A percentile compares a stretch with the other conserved stretches of the same genome.
Evolutionary conservation across 2,329 filamentous ascomycete genomes (phyloP).

Genomic region (Sporothrix schenckii): DNA sequence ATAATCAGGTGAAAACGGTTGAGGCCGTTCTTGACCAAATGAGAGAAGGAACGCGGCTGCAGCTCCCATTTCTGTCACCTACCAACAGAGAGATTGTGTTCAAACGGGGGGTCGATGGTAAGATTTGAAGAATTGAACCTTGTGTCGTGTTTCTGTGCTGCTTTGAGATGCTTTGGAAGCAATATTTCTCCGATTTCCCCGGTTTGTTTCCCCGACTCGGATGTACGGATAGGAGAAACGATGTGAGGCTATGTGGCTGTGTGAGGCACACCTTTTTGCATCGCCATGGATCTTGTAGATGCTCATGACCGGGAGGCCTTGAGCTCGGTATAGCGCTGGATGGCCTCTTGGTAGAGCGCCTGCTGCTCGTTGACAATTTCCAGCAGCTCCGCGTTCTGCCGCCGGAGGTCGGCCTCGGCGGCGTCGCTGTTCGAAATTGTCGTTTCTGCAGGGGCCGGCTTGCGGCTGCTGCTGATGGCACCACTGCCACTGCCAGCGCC

Average conservation of each 20-base stretch:
- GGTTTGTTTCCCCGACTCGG: constrained; percentile 1
- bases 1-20: neutral
- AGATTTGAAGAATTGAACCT: neutral
- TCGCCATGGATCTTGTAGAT: neutral
- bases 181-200: neutral
- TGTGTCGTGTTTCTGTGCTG: neutral
- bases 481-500: neutral
- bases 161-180: constrained; percentile 12
- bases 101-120: neutral
- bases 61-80: neutral
- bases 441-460: neutral
- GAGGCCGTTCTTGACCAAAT: neutral
- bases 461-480: constrained; percentile 22
- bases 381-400: constrained; percentile 47
- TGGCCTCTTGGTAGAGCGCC: constrained; percentile 43
- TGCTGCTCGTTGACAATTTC: constrained; percentile 48
- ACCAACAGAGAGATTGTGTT: neutral
- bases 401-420: constrained; percentile 44
- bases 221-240: neutral
- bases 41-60: neutral
- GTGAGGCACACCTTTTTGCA: neutral
- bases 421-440: constrained; percentile 37
- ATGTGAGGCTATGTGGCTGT: neutral
- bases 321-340: constrained; percentile 40
- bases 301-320: constrained; percentile 35